Base-by-base conservation (phyloP, 495 filamentous ascomycete species). In the Oleoguttula mirabilis region DNA sequence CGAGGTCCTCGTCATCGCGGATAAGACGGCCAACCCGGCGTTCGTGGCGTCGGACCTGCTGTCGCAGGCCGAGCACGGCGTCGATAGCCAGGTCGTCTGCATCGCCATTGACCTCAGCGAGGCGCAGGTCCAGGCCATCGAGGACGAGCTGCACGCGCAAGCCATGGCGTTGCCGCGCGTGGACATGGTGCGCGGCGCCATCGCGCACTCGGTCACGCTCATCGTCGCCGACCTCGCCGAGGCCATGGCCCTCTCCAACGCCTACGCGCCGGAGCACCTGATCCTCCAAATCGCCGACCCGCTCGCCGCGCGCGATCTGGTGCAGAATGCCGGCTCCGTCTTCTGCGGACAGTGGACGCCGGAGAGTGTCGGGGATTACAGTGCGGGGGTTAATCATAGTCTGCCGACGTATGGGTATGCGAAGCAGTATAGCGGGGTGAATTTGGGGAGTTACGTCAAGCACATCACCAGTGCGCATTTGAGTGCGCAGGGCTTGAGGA, bases 371-470 rank as follows among this genome's bases (percentile, higher is more conserved):
- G 90, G 90, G 17, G 90, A 98, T 59, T 98, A 98, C 64, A 93
- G 84, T 37, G 90, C 92, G 15, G 90, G 90, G 52, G 88, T 95
- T 8, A 98, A 98, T 63, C 90, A 98, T 65, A 88, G 84, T 27
- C 64, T 98, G 50, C 90, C 90, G 47, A 98, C 90, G 15, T 96
- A 94, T 56, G 90, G 90, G 27, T 98, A 92, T 51, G 90, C 90
- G 33, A 92, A 88, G 62, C 90, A 98, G 56, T 98, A 98, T 64
- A 94, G 87, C 3, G 90, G 90, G 30, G 90, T 98, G 48, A 98
- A 94, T 60, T 76, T 98, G 1, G 86, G 75, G 3, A 93, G 86
- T 0, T 98, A 93, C 66, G 69, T 93, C 48, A 98, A 98, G 67
- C 84, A 95, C 64, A 88, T 98, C 56, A 98, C 90, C 7, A 85